Evolutionary conservation across 768 basidiomycete genomes (phyloP).

Genomic region (Chalciporus piperatus): DNA sequence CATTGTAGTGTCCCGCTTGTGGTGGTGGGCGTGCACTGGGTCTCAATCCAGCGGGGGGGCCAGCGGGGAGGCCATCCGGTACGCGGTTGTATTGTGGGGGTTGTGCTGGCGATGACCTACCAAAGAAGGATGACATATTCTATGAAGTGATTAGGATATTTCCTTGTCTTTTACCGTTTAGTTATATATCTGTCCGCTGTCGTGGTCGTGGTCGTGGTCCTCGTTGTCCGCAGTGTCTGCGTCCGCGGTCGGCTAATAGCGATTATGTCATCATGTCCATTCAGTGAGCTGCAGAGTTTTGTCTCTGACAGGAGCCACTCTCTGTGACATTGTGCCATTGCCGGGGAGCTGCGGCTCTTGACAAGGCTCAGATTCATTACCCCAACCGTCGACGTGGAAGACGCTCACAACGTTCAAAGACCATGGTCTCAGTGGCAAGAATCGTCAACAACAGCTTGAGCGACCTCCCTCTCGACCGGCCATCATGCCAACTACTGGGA

Average conservation of each 20-base stretch:
- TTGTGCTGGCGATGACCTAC: conserved; percentile 32
- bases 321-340: not conserved
- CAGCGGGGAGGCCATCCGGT: conserved; percentile 37
- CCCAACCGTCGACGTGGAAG: not conserved
- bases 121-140: conserved; percentile 42
- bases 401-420: not conserved
- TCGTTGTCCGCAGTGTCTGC: not conserved
- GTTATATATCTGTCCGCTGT: not conserved
- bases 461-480: conserved; percentile 41
- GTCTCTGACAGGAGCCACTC: not conserved
- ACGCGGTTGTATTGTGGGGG: conserved; percentile 45
- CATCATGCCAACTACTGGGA: conserved; percentile 44
- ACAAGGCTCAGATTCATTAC: not conserved
- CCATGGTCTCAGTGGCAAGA: conserved; percentile 15
- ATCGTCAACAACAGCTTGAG: conserved; percentile 7
- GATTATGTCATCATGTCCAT: conserved; percentile 21
- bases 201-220: conserved; percentile 3
- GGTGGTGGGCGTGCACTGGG: conserved; percentile 35
- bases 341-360: not conserved
- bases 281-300: not conserved
- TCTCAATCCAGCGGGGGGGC: conserved; percentile 35
- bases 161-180: not conserved
- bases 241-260: not conserved
- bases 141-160: not conserved
- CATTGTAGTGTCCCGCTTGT: conserved; percentile 48